These are phyloP conservation scores for Exserohilum turcica DNA, from an alignment of 2,329 filamentous ascomycete species.

Conservation along the genomic window DNA sequence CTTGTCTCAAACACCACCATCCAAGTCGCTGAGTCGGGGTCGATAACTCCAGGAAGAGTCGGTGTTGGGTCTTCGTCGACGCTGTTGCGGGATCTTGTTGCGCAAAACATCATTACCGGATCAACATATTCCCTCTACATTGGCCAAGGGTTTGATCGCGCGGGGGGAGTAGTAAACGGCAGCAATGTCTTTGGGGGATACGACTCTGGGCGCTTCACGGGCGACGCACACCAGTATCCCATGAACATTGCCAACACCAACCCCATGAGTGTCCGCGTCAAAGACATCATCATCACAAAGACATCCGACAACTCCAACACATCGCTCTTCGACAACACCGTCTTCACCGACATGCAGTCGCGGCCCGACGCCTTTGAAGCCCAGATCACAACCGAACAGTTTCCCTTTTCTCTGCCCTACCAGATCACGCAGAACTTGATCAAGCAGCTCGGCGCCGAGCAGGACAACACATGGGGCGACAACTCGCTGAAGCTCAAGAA, in stretches of 20 bases:
- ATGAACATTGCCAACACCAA: conserved; percentile 41
- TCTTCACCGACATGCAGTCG: conserved; percentile 42
- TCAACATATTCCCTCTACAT: conserved; percentile 53
- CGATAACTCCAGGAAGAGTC: conserved; percentile 41
- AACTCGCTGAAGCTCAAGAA: conserved; percentile 46
- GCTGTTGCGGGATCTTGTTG: conserved; percentile 46
- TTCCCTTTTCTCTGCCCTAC: conserved; percentile 49
- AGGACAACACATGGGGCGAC: conserved; percentile 47
- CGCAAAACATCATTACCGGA: conserved; percentile 44
- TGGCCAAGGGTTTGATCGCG: conserved; percentile 49
- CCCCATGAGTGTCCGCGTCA: conserved; percentile 48
- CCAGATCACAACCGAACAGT: conserved; percentile 51
- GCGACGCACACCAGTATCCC: conserved; percentile 38
- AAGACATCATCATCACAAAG: conserved; percentile 48
- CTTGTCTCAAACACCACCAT: conserved; percentile 43
- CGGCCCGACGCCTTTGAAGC: conserved; percentile 45
- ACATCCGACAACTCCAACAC: conserved; percentile 36
- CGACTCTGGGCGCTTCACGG: conserved; percentile 51
- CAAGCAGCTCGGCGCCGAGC: conserved; percentile 40
- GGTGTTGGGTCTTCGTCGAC: conserved; percentile 51
- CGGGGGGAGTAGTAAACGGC: conserved; percentile 50
- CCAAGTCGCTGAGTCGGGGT: conserved; percentile 41
- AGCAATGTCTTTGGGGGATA: conserved; percentile 53
- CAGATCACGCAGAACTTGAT: conserved; percentile 50
- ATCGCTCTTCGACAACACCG: conserved; percentile 41